Base-by-base conservation (phyloP, 2,329 filamentous ascomycete genomes). In the Coniella lustricola region DNA sequence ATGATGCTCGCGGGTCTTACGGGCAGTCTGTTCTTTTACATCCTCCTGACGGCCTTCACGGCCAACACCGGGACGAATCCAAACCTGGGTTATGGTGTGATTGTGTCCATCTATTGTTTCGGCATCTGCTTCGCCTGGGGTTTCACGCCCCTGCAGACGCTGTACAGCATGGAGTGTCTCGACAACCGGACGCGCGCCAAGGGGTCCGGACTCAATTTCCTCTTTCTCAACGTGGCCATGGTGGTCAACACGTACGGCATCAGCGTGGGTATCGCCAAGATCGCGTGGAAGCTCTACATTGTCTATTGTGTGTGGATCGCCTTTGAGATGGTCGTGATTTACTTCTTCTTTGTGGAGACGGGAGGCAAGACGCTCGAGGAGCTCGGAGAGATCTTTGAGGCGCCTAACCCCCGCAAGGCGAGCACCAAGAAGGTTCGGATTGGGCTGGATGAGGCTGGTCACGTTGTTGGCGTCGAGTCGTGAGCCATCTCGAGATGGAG, bases 241-340 rank as follows among this genome's bases (percentile, higher is more conserved):
- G 64, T 74, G 37, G 65, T 74, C 51, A 68, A 70, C 48, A 63
- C 68, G 55, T 69, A 67, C 47, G 66, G 63, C 22, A 71, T 67
- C 58, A 69, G 69, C 0, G 67, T 74, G 3, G 63, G 70, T 3
- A 61, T 76, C 48, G 64, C 69, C 13, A 63, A 66, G 39, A 75
- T 77, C 40, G 67, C 64, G 2, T 77, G 72, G 72, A 68, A 70
- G 51, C 71, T 71, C 2, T 77, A 76, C 55, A 73, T 76, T 54
- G 58, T 73, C 45, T 74, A 75, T 54, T 67, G 63, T n/a, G 55
- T 61, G 29, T 69, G 66, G 64, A 67, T 69, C 47, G 62, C 64
- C 8, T 55, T 70, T 22, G 64, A 70, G 52, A 57, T 67, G 4
- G 44, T 59, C 5, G 57, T 69, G 22, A 70, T 76, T 14, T 76